A percentile compares a stretch with the other conserved stretches of the same genome.
These are phyloP conservation scores for Sclerotinia borealis DNA, from an alignment of 2,329 filamentous ascomycete species.

Conservation along the genomic window DNA sequence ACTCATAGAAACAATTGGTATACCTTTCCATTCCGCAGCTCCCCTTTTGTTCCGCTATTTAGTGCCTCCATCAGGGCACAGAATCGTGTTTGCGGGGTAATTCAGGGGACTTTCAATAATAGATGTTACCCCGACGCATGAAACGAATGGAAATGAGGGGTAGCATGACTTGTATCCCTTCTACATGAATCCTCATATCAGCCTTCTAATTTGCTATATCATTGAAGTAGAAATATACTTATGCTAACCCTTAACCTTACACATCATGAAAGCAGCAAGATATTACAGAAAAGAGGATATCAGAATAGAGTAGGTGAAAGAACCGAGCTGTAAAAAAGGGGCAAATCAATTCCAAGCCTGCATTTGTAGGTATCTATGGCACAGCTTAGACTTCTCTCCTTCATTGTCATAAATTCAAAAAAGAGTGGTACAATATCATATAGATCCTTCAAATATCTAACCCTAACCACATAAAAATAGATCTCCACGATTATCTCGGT, in stretches of 20 bases:
- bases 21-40: not conserved
- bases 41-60: not conserved
- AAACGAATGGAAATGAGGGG: not conserved
- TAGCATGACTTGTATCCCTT: not conserved
- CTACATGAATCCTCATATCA: not conserved
- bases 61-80: not conserved
- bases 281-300: constrained; percentile 52
- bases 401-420: no score
- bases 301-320: constrained; percentile 45
- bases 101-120: no score
- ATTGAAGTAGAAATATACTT: not conserved
- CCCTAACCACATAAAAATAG: constrained; percentile 18
- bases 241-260: not conserved
- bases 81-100: not conserved
- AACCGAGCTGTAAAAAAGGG: constrained; percentile 41
- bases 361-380: constrained; percentile 49
- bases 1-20: not conserved
- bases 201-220: not conserved
- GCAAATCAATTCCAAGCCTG: constrained; percentile 44
- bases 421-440: not conserved
- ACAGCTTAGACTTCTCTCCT: constrained; percentile 25
- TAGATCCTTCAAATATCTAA: not conserved
- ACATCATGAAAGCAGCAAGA: constrained; percentile 37
- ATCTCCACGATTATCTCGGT: constrained; percentile 47
- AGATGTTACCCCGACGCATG: not conserved